A percentile compares a stretch with the other conserved stretches of the same genome.
These are phyloP conservation scores for Coprinopsis sp. DNA, from an alignment of 768 basidiomycete genomes.

Conservation along the genomic window DNA sequence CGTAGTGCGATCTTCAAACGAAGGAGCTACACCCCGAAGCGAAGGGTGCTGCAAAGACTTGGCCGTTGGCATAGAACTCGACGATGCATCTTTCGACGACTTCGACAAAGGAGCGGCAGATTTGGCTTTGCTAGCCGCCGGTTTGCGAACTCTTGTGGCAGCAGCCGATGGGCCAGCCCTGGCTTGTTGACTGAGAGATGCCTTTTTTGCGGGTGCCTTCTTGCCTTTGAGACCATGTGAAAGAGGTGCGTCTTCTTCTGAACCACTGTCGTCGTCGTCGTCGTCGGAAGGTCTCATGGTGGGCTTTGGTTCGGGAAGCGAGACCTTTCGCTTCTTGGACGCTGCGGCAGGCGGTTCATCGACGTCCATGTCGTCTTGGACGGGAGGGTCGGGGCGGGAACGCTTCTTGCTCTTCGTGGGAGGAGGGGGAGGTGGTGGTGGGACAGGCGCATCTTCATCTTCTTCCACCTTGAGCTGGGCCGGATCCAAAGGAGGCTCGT, in stretches of 20 bases:
- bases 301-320: neutral
- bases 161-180: neutral
- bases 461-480: neutral
- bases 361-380: neutral
- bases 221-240: too few relatives aligned
- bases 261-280: neutral
- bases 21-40: too few relatives aligned
- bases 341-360: neutral
- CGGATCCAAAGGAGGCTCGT: conserved; percentile 1
- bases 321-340: neutral
- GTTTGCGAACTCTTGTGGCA: neutral
- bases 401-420: conserved; percentile 1
- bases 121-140: neutral
- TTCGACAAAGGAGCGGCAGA: neutral
- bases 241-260: neutral
- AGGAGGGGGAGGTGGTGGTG: neutral
- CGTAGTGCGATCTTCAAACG: too few relatives aligned
- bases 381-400: neutral
- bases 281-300: neutral
- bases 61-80: too few relatives aligned
- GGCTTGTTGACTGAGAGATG: neutral
- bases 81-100: too few relatives aligned
- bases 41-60: too few relatives aligned
- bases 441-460: neutral
- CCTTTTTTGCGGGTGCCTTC: too few relatives aligned